Evolutionary conservation across 768 basidiomycete species (phyloP).

Genomic region (Clavulina sp.): DNA sequence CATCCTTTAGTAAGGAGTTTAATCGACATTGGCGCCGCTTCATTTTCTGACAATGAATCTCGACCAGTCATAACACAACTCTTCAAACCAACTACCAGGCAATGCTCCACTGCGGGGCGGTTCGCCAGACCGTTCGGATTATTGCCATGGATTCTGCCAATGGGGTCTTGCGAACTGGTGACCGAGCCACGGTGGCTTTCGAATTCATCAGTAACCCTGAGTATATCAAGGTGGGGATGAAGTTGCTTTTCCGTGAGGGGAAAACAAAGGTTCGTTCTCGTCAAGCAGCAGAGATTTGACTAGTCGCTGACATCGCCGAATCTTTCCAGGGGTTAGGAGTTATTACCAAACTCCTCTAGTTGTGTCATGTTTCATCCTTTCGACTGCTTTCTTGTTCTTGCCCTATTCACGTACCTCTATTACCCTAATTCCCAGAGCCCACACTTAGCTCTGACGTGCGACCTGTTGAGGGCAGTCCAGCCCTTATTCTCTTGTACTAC

Average conservation of each 20-base stretch:
- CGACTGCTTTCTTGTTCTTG: background rate
- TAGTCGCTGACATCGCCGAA: background rate
- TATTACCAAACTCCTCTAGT: constrained; percentile 12
- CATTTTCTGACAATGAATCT: background rate
- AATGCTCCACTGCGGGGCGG: constrained; percentile 86
- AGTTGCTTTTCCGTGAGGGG: constrained; percentile 84
- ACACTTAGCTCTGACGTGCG: too few relatives aligned
- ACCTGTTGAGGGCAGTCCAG: too few relatives aligned
- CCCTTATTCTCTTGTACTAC: too few relatives aligned
- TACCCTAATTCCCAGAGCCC: too few relatives aligned
- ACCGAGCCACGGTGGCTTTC: constrained; percentile 84
- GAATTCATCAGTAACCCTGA: constrained; percentile 89
- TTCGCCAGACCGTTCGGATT: constrained; percentile 84
- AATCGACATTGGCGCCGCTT: background rate
- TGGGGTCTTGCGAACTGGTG: constrained; percentile 80
- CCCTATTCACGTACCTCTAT: background rate
- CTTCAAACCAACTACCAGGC: constrained; percentile 85
- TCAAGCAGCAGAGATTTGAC: background rate
- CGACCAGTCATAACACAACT: constrained; percentile 68
- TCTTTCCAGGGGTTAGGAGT: constrained; percentile 14
- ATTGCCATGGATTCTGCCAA: constrained; percentile 82
- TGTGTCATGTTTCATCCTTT: background rate
- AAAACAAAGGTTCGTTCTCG: constrained; percentile 60
- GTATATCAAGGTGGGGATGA: constrained; percentile 85
- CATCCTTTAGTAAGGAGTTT: constrained; percentile 59